phyloP scores from a whole-genome alignment of 768 basidiomycete species.

The Boletus pseudo-olivaceus region DNA sequence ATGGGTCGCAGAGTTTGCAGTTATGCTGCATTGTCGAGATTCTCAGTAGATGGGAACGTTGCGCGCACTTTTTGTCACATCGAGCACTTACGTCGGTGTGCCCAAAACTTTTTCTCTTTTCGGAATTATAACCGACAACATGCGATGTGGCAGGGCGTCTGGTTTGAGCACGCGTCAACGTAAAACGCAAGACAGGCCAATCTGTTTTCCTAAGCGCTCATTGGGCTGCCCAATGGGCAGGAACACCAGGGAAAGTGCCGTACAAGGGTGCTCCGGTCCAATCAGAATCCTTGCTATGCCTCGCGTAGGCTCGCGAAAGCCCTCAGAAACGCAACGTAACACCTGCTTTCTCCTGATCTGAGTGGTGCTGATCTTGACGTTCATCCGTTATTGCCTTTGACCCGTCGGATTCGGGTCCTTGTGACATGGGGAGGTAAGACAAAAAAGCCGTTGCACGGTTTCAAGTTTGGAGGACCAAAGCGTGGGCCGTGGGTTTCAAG shows the following conservation, averaged over 20 bases:
- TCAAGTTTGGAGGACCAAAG: background rate
- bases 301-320: too few species aligned
- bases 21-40: background rate
- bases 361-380: too few species aligned
- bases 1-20: background rate
- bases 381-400: too few species aligned
- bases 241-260: too few species aligned
- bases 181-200: background rate
- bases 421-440: background rate
- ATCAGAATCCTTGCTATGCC: too few species aligned
- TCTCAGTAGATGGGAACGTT: background rate
- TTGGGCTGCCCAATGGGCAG: too few species aligned
- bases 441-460: background rate
- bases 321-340: too few species aligned
- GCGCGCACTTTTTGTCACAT: background rate
- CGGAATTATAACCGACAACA: background rate
- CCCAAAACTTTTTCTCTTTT: background rate
- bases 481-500: conserved; percentile 6
- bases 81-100: background rate
- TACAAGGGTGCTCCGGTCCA: too few species aligned
- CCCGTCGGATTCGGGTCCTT: too few species aligned
- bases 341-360: too few species aligned
- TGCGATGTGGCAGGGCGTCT: background rate
- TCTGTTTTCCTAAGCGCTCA: too few species aligned
- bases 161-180: background rate